A percentile compares a stretch with the other conserved stretches of the same genome.
Evolutionary conservation across 345 rosid genomes (phyloP).

Genomic region (Salix caprea): DNA sequence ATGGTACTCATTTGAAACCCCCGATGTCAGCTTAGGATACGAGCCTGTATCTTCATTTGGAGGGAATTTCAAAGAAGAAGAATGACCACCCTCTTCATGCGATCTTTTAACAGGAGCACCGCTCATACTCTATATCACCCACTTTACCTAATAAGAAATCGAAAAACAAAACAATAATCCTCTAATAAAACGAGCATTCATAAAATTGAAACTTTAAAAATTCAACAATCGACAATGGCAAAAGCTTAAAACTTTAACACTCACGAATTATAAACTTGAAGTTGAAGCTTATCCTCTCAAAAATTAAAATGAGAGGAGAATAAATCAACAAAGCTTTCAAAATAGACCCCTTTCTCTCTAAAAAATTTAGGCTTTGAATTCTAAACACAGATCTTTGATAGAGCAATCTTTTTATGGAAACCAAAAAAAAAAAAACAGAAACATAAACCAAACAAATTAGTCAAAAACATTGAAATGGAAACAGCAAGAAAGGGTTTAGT

Average conservation of each 20-base stretch:
- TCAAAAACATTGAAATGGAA: background rate
- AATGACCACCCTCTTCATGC: conserved; percentile 72
- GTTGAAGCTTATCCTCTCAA: background rate
- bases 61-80: conserved; percentile 66
- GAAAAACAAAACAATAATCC: background rate
- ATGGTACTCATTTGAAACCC: conserved; percentile 50
- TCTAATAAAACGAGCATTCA: background rate
- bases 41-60: conserved; percentile 55
- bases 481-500: background rate
- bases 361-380: background rate
- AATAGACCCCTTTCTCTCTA: background rate
- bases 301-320: background rate
- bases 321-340: no score
- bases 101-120: conserved; percentile 50
- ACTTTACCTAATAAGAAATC: background rate
- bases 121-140: conserved; percentile 14
- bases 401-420: background rate
- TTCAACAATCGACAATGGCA: background rate
- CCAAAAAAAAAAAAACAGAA: background rate
- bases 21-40: conserved; percentile 56
- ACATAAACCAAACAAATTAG: background rate
- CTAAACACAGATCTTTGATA: background rate
- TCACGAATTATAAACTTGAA: background rate
- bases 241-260: background rate
- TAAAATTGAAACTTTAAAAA: background rate